A percentile compares a stretch with the other conserved stretches of the same genome.
phyloP scores from a whole-genome alignment of 2,329 filamentous ascomycete genomes.

The Phialemoniopsis sp. region DNA sequence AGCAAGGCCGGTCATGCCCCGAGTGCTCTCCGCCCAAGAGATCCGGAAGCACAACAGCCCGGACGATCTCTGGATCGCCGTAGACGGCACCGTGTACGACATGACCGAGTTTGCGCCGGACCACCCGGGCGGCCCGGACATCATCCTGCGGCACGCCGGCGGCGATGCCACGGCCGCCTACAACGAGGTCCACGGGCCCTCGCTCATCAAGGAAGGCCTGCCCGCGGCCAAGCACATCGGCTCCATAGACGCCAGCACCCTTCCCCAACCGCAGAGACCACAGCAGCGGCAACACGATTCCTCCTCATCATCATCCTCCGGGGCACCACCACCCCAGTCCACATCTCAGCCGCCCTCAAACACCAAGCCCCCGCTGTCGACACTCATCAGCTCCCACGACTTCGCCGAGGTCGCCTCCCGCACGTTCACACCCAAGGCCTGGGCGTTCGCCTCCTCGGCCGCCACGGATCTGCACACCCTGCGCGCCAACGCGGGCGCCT shows the following conservation, averaged over 20 bases:
- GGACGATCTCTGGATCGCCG: conserved; percentile 61
- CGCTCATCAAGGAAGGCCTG: conserved; percentile 33
- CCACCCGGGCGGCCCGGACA: conserved; percentile 29
- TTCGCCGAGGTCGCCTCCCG: conserved; percentile 53
- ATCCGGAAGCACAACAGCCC: conserved; percentile 42
- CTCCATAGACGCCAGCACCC: conserved; percentile 39
- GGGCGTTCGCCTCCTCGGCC: conserved; percentile 65
- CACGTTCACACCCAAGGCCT: conserved; percentile 58
- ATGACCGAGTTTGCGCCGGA: conserved; percentile 57
- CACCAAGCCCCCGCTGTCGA: conserved; percentile 43
- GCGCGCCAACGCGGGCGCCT: conserved; percentile 47
- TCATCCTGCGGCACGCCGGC: conserved; percentile 47
- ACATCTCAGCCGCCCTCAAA: background rate
- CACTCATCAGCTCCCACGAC: conserved; percentile 55
- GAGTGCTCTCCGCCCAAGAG: conserved; percentile 15
- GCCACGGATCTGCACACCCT: conserved; percentile 59
- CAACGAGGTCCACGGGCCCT: conserved; percentile 43
- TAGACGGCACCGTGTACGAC: conserved; percentile 66
- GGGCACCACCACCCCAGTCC: background rate
- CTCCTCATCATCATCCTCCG: background rate
- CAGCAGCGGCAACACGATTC: background rate
- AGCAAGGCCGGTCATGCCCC: background rate
- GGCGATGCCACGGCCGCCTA: conserved; percentile 50
- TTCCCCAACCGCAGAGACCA: conserved; percentile 14
- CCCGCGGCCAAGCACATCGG: conserved; percentile 43